These are phyloP conservation scores for Talaromyces sp. DNA, from an alignment of 2,329 filamentous ascomycete genomes.

Conservation along the genomic window DNA sequence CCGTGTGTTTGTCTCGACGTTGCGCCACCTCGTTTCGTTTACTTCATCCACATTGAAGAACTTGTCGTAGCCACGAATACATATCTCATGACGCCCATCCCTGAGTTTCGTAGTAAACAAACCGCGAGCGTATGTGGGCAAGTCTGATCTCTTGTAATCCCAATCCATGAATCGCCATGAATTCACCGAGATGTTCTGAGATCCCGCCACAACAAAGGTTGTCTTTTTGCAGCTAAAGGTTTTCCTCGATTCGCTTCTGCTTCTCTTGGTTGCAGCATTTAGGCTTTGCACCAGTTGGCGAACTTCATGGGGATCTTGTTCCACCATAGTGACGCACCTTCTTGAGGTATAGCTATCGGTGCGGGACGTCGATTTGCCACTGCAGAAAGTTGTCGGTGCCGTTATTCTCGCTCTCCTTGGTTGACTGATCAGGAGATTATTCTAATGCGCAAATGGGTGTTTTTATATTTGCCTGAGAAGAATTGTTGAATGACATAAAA, in stretches of 20 bases:
- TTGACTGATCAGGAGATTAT: no score
- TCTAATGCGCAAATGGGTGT: not conserved
- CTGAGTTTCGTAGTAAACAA: slow-evolving; percentile 79
- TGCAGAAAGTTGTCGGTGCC: not conserved
- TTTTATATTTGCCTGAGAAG: not conserved
- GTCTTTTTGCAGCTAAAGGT: slow-evolving; percentile 74
- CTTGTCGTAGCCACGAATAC: slow-evolving; percentile 90
- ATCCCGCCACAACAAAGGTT: slow-evolving; percentile 67
- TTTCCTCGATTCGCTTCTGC: slow-evolving; percentile 51
- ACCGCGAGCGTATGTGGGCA: slow-evolving; percentile 90
- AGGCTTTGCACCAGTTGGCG: slow-evolving; percentile 63
- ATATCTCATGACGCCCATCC: slow-evolving; percentile 70
- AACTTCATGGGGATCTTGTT: slow-evolving; percentile 68
- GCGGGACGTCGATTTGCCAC: not conserved
- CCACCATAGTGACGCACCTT: slow-evolving; percentile 48
- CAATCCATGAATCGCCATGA: slow-evolving; percentile 94
- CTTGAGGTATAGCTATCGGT: not conserved
- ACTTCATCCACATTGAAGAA: slow-evolving; percentile 96
- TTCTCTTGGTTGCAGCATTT: slow-evolving; percentile 50
- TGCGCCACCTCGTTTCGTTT: slow-evolving; percentile 73
- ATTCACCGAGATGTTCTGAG: slow-evolving; percentile 66
- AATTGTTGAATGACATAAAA: slow-evolving; percentile 10
- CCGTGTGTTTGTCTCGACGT: slow-evolving; percentile 69
- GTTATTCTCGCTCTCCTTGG: not conserved
- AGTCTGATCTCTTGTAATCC: slow-evolving; percentile 84